Evolutionary conservation across 768 basidiomycete genomes (phyloP), one percentile per base, ranked within the genome.

Genomic region (Phylloporus sp.): DNA sequence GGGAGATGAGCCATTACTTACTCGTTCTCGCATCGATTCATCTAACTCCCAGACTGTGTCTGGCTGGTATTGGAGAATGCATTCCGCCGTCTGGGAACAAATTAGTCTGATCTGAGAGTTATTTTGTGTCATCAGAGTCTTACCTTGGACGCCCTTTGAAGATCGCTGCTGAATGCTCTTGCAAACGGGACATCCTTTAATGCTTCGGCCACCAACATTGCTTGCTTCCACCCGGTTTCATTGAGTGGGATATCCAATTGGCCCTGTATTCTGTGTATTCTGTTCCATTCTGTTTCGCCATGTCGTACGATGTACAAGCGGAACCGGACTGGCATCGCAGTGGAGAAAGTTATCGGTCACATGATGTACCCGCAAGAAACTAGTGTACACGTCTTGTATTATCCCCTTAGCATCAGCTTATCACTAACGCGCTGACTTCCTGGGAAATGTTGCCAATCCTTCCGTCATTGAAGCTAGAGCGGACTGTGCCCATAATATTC

Each of bases 201-300:
- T 33, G 72, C 75, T 49, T 73, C 65, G 2, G 77, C 84, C 2
- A 81, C 75, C 44, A 72, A 64, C 45, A 59, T 57, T 18, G 84
- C 84, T 62, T 91, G 87, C 43, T 68, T 67, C 38, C 72, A 44
- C 13, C 89, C 89, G 4, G 62, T 66, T 14, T 71, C 75, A 54
- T 90, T 90, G 58, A 91, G 71, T 32, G 63, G 52, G 7, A 81
- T 82, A 65, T 91, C 84, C 45, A 79, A 56, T 9, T 91, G 89
- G 32, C 89, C 89, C 70, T 91, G 88, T 36, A 87, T 75, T 46
- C 85, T 78, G 21, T 71, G 69, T 6, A 68, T 64, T 42, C 71
- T 66, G 64, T 90, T 90, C 58, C 76, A 81, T 33, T 80, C 74
- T 21, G 88, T 90, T 70, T 90, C 86, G 17, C 86, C 88, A 55